Percentiles rank a stretch among this genome's conserved stretches.
phyloP scores from a whole-genome alignment of 106 monocot species.

The Allium cepa region DNA sequence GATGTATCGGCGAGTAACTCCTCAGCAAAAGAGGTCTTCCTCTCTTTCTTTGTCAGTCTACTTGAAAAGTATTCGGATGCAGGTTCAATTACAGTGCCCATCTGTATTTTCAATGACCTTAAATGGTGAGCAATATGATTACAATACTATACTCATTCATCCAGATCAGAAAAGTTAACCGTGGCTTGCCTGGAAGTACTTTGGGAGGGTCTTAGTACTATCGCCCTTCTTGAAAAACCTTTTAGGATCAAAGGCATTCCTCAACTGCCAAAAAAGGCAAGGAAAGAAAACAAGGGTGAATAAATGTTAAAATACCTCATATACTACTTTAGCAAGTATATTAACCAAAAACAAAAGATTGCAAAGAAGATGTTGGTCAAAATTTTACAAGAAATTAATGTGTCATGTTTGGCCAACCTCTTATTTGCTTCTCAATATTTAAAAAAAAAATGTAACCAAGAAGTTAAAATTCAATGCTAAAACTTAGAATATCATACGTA shows the following conservation, averaged over 20 bases:
- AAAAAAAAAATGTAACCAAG: too few species aligned
- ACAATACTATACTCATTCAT: too few species aligned
- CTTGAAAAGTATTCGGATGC: slow-evolving; percentile 71
- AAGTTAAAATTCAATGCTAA: too few species aligned
- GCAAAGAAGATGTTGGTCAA: too few species aligned
- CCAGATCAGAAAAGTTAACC: neutral
- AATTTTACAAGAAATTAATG: too few species aligned
- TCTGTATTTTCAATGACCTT: slow-evolving; percentile 19
- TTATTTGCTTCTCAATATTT: too few species aligned
- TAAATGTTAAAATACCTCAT: too few species aligned
- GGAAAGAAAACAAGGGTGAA: too few species aligned
- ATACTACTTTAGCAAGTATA: too few species aligned
- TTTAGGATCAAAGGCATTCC: slow-evolving; percentile 61
- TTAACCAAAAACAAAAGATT: too few species aligned
- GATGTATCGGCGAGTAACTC: slow-evolving; percentile 63
- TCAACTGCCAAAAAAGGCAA: slow-evolving; percentile 33
- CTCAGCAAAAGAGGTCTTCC: slow-evolving; percentile 72
- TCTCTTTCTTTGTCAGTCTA: slow-evolving; percentile 78
- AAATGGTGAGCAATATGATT: neutral
- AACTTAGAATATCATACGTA: too few species aligned
- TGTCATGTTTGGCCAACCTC: too few species aligned
- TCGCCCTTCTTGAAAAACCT: slow-evolving; percentile 54
- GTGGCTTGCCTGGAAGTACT: slow-evolving; percentile 59
- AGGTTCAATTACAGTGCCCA: slow-evolving; percentile 80
- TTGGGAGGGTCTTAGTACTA: slow-evolving; percentile 38